Base-by-base conservation (phyloP, 345 rosid genomes). In the Arabidopsis arenosa region DNA sequence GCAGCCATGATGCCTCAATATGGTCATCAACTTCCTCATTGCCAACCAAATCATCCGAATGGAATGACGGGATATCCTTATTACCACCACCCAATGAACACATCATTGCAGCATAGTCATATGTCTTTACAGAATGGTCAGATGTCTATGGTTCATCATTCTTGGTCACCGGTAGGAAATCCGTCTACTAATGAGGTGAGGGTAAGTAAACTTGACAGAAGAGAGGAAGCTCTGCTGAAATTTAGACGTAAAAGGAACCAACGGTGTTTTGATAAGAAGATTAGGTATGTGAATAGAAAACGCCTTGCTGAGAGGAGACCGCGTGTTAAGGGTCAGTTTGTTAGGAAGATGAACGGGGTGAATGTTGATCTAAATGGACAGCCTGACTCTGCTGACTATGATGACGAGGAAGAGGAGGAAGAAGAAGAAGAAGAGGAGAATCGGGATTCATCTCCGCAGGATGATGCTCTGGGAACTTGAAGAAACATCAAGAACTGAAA, bases 291-390 rank as follows among this genome's bases (percentile, higher is more conserved):
- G 72, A 95, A 92, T 78, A 72, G 99, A 55, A 95, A 95, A 81
- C 83, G 70, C 66, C 97, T 95, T 48, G 99, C 99, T 33, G 99
- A 95, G 83, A 84, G 96, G 84, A 89, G 99, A 84, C 99, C 99
- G 9, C 97, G 99, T 13, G 93, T 92, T 66, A 85, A 91, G 74
- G 99, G 99, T 54, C 99, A 95, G 84, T 95, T 95, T 87, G 97
- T 89, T 61, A 88, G 97, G 87, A 92, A 90, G 82, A 74, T 85
- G 75, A 92, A 90, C 63, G 93, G 97, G 49, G 86, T 89, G 37
- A 83, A 79, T 74, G 90, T 95, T 71, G 97, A 95, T 77, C 86
- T 95, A 48, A 92, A 89, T 43, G 97, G 97, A 48, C 91, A 89
- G 60, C 96, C 93, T 66, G 85, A 84, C 68, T 67, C 84, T 57